Conservation (phyloP, 495 filamentous ascomycete species). For the Penicillium odoratum region DNA sequence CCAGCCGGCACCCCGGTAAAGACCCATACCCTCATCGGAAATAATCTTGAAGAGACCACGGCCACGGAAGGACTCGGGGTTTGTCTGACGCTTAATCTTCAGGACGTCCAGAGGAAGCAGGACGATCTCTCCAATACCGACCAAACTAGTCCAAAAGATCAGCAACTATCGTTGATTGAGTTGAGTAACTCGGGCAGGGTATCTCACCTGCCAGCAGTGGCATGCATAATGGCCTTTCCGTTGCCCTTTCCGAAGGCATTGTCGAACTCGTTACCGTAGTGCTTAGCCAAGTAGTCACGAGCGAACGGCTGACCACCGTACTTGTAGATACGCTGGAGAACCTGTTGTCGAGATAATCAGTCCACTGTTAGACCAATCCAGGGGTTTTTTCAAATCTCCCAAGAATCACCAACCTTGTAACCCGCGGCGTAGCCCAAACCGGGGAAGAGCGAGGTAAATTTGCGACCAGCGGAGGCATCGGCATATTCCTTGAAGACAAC, state of each 20-base stretch:
- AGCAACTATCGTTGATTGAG: background rate
- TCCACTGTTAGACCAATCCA: background rate
- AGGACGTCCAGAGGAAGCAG: conserved; percentile 93
- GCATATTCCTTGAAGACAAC: conserved; percentile 95
- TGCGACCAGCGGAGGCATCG: conserved; percentile 61
- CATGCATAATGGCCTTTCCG: conserved; percentile 97
- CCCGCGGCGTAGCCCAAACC: conserved; percentile 95
- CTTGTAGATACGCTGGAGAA: conserved; percentile 96
- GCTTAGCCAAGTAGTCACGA: conserved; percentile 80
- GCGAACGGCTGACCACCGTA: conserved; percentile 97
- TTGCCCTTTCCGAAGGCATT: conserved; percentile 89
- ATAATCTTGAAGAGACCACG: conserved; percentile 89
- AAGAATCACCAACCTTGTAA: conserved; percentile 72
- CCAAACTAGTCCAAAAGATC: conserved; percentile 56
- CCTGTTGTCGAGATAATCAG: conserved; percentile 38
- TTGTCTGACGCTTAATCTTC: conserved; percentile 99
- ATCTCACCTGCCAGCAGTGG: conserved; percentile 83
- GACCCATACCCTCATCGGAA: conserved; percentile 88
- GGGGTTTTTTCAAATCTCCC: background rate
- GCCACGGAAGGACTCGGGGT: conserved; percentile 95
- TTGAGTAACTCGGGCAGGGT: background rate
- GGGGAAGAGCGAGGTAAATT: conserved; percentile 95
- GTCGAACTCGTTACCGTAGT: conserved; percentile 84
- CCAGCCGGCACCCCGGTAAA: conserved; percentile 97
- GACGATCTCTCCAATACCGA: conserved; percentile 96